These are phyloP conservation scores for Schizophyllum amplum DNA, from an alignment of 1,284 basidiomycete species.

Conservation along the genomic window DNA sequence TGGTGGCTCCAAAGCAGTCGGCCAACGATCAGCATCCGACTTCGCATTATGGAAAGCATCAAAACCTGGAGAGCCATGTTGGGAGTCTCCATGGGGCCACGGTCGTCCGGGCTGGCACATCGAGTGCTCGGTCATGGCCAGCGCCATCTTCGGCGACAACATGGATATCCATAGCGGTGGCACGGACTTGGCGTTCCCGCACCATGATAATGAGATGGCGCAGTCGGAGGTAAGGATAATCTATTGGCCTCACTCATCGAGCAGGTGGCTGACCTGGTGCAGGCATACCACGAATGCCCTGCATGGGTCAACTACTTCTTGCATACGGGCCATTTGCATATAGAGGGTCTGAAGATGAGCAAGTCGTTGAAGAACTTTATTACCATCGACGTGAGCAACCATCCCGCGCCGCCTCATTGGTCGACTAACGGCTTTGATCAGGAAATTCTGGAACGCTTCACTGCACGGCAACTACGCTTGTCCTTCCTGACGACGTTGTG, in stretches of 20 bases:
- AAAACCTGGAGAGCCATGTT: slow-evolving; percentile 96
- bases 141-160: slow-evolving; percentile 81
- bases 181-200: slow-evolving; percentile 95
- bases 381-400: slow-evolving; percentile 78
- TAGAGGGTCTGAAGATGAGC: slow-evolving; percentile 99
- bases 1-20: slow-evolving; percentile 38
- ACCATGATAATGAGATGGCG: slow-evolving; percentile 99
- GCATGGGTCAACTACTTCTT: slow-evolving; percentile 99
- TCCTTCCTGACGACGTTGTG: slow-evolving; percentile 91
- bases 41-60: slow-evolving; percentile 99
- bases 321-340: slow-evolving; percentile 97
- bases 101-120: slow-evolving; percentile 99
- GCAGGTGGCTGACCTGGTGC: slow-evolving; percentile 5
- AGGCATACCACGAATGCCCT: slow-evolving; percentile 89
- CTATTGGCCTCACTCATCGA: slow-evolving; percentile 5
- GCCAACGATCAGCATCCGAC: slow-evolving; percentile 70
- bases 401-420: background rate
- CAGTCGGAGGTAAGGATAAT: slow-evolving; percentile 75
- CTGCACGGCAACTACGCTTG: slow-evolving; percentile 87
- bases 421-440: slow-evolving; percentile 30
- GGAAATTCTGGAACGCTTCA: slow-evolving; percentile 87
- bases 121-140: slow-evolving; percentile 99
- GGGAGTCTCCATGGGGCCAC: slow-evolving; percentile 93
- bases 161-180: slow-evolving; percentile 99
- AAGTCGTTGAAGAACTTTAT: slow-evolving; percentile 99